A percentile compares a stretch with the other conserved stretches of the same genome.
phyloP scores from a whole-genome alignment of 352 stramenopile species.

The Pythium vanterpoolii region DNA sequence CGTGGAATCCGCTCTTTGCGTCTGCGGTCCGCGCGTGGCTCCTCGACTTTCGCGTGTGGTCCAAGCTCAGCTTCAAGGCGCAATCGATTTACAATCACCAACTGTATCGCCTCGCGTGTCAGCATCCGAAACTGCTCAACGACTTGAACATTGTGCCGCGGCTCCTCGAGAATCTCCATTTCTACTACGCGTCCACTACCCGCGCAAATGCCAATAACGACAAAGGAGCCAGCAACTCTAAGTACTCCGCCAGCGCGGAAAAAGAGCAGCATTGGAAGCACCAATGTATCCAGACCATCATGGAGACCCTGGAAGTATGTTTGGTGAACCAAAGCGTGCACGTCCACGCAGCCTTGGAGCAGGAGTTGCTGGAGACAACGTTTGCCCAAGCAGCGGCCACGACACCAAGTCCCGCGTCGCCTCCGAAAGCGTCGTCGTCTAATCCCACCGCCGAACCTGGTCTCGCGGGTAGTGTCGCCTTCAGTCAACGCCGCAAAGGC shows the following conservation, averaged over 20 bases:
- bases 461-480: slow-evolving; percentile 7
- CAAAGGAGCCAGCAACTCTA: slow-evolving; percentile 24
- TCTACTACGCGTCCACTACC: slow-evolving; percentile 38
- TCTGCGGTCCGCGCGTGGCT: slow-evolving; percentile 59
- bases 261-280: slow-evolving; percentile 72
- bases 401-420: slow-evolving; percentile 7
- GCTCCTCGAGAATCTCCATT: slow-evolving; percentile 57
- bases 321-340: slow-evolving; percentile 75
- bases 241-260: slow-evolving; percentile 24
- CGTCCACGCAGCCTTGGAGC: slow-evolving; percentile 59
- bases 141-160: slow-evolving; percentile 57
- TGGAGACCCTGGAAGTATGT: slow-evolving; percentile 75
- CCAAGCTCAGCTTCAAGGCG: slow-evolving; percentile 56
- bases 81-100: slow-evolving; percentile 84
- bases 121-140: slow-evolving; percentile 64
- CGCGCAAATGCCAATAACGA: neutral
- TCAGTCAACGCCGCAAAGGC: slow-evolving; percentile 30
- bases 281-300: slow-evolving; percentile 71
- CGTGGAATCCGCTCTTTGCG: slow-evolving; percentile 71
- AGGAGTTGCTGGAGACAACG: slow-evolving; percentile 69
- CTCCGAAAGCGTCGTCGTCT: neutral
- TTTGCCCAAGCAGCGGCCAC: slow-evolving; percentile 34
- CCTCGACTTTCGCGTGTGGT: slow-evolving; percentile 71
- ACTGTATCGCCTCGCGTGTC: slow-evolving; percentile 64
- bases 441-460: slow-evolving; percentile 2